Evolutionary conservation across 129 eudicot genomes (phyloP), one percentile per base, ranked within the genome.

Genomic region (Lactuca sativa): DNA sequence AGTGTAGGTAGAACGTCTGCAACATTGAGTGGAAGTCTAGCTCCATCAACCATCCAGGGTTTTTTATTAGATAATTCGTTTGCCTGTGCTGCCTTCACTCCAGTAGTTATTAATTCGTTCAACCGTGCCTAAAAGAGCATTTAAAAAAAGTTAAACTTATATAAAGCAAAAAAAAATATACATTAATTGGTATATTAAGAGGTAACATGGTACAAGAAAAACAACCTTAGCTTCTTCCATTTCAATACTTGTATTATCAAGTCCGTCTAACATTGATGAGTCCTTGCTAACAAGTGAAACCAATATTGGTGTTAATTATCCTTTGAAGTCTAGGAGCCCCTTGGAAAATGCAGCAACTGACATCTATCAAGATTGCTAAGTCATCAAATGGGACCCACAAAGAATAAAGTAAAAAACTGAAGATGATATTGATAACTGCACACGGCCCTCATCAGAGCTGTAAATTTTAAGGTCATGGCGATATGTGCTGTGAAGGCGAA

Each of bases 371-470:
- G 18, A 55, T 25, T 16, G 33, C 15, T 63, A n/a, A 14, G 56
- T 34, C 65, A 40, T 64, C 9, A 32, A 15, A 55, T 9, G 52
- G 31, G 34, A 9, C 14, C 53, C 51, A 57, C n/a, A n/a, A n/a
- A 41, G 31, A 18, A 32, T n/a, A 38, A 33, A 31, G 15, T 21
- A 73, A 58, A 21, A 43, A 48, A 59, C 44, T 17, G 17, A 18
- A 74, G 66, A 11, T 58, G 67, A 44, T 7, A 44, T 1, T n/a
- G n/a, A 52, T 60, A 86, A 97, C 97, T 93, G 99, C 54, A 93
- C 99, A 63, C 99, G 97, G 54, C 99, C 99, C 80, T 93, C 99
- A 69, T 90, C 99, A 3, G 99, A 93, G 85, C 99, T 93, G 83
- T 93, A 93, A 72, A 93, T 93, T 72, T 93, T 93, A 43, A 93